Percentiles rank a stretch among this genome's conserved stretches.
phyloP scores from a whole-genome alignment of 805 yeast species.

The Candida chilensis region DNA sequence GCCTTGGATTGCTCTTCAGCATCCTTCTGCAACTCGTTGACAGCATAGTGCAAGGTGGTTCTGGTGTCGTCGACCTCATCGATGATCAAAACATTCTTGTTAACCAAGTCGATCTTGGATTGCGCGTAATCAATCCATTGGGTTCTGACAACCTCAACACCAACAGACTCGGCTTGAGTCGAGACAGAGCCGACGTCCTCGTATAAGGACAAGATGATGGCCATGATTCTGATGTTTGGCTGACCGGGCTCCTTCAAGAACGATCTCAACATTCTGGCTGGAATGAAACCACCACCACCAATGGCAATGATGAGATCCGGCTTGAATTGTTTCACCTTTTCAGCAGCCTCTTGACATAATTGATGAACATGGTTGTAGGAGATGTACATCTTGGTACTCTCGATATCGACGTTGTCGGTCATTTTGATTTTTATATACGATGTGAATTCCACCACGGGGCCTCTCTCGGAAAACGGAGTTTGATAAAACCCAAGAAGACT shows the following conservation, averaged over 20 bases:
- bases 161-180: constrained; percentile 42
- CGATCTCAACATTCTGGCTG: constrained; percentile 92
- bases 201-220: constrained; percentile 85
- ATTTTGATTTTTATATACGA: background rate
- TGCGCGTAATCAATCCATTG: constrained; percentile 79
- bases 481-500: too few relatives aligned
- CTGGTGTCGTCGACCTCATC: constrained; percentile 87
- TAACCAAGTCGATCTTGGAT: constrained; percentile 51
- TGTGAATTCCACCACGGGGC: too few relatives aligned
- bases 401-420: constrained; percentile 12
- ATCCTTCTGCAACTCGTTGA: constrained; percentile 66
- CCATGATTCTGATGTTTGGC: constrained; percentile 89
- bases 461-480: too few relatives aligned
- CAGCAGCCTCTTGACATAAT: constrained; percentile 53
- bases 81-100: constrained; percentile 63
- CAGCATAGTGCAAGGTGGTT: constrained; percentile 75
- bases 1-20: constrained; percentile 51
- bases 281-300: constrained; percentile 97
- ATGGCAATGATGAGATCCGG: constrained; percentile 92
- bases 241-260: constrained; percentile 82
- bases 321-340: constrained; percentile 56
- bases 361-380: constrained; percentile 79
- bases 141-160: constrained; percentile 63
- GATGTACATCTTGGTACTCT: constrained; percentile 50
- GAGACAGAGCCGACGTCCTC: constrained; percentile 69